Percentiles rank a stretch among this genome's conserved stretches.
Conservation (phyloP, 371 early-diverging fungal genomes). For the Mortierella sp. region DNA sequence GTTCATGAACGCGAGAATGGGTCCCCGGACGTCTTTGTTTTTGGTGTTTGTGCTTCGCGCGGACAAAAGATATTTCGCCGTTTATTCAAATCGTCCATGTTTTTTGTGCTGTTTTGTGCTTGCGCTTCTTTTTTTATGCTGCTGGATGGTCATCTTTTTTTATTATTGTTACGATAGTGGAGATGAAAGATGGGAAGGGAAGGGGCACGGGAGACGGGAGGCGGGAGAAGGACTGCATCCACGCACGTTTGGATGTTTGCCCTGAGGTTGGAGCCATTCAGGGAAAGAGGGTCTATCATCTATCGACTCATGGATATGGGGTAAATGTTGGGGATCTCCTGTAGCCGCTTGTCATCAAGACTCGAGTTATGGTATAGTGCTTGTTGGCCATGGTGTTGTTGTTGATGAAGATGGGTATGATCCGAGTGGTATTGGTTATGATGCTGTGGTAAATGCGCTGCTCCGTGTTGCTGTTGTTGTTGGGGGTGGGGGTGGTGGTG, state of each 20-base stretch:
- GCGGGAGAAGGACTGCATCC: not conserved
- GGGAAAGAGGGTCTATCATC: constrained; percentile 15
- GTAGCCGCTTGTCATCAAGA: constrained; percentile 25
- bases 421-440: constrained; percentile 13
- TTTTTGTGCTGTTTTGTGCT: not conserved
- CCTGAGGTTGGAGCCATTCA: not conserved
- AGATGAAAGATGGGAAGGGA: not conserved
- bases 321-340: constrained; percentile 44
- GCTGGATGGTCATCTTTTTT: constrained; percentile 14
- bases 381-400: not conserved
- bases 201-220: too few relatives aligned
- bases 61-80: too few relatives aligned
- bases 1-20: too few relatives aligned
- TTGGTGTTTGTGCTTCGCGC: too few relatives aligned
- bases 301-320: constrained; percentile 33
- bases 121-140: not conserved
- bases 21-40: too few relatives aligned
- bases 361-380: not conserved
- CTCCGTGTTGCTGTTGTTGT: constrained; percentile 5
- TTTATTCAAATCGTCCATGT: too few relatives aligned
- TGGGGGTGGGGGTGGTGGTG: not conserved
- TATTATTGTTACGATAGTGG: not conserved
- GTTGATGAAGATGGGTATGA: constrained; percentile 14
- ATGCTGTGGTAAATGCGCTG: constrained; percentile 6
- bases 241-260: too few relatives aligned